Conservation (phyloP, 108 stramenopile species). For the Fistulifera solaris region DNA sequence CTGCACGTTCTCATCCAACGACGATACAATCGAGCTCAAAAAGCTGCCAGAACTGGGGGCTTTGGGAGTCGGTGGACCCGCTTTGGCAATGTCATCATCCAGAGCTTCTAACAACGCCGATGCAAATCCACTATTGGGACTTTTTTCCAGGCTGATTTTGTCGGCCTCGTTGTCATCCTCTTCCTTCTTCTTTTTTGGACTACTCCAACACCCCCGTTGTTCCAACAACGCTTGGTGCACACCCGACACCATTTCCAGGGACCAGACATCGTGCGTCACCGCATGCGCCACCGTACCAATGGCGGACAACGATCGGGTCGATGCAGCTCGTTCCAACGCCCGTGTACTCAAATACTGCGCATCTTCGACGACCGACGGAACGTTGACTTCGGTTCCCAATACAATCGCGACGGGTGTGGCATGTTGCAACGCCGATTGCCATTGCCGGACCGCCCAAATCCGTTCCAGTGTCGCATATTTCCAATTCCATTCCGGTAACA, state of each 20-base stretch:
- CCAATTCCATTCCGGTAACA: slow-evolving; percentile 56
- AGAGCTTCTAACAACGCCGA: slow-evolving; percentile 67
- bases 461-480: slow-evolving; percentile 51
- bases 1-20: slow-evolving; percentile 20
- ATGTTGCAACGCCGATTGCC: slow-evolving; percentile 25
- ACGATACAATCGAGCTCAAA: slow-evolving; percentile 16
- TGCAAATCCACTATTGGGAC: slow-evolving; percentile 36
- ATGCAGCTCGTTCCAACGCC: slow-evolving; percentile 69
- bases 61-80: not conserved
- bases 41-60: slow-evolving; percentile 50
- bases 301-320: slow-evolving; percentile 61
- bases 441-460: slow-evolving; percentile 32
- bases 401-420: slow-evolving; percentile 48
- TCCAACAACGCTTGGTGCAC: slow-evolving; percentile 63
- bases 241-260: slow-evolving; percentile 39
- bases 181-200: slow-evolving; percentile 2
- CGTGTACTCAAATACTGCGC: slow-evolving; percentile 64
- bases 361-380: slow-evolving; percentile 80
- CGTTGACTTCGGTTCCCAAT: slow-evolving; percentile 39
- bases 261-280: slow-evolving; percentile 68
- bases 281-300: slow-evolving; percentile 77
- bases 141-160: not conserved
- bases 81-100: slow-evolving; percentile 41
- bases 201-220: slow-evolving; percentile 36
- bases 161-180: slow-evolving; percentile 8